Evolutionary conservation across 768 basidiomycete genomes (phyloP).

Genomic region (Russula foetens): DNA sequence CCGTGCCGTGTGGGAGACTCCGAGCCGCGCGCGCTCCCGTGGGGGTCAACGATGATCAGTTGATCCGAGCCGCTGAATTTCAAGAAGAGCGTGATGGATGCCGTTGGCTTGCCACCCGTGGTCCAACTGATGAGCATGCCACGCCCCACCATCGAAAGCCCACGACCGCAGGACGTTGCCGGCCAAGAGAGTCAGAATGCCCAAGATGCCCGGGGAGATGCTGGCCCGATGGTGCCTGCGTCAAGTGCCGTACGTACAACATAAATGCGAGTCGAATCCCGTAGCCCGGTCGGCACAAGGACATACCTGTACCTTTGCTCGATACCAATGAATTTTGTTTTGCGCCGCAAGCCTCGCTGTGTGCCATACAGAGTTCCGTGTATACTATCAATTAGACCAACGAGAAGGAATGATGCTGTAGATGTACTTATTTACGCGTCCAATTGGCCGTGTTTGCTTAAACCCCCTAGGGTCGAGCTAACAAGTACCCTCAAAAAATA

Average conservation of each 20-base stretch:
- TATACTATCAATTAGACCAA: no score
- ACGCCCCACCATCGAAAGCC: neutral
- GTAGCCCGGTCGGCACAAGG: no score
- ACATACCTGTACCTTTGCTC: no score
- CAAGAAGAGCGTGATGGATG: neutral
- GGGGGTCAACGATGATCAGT: neutral
- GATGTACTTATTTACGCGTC: no score
- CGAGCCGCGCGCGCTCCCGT: neutral
- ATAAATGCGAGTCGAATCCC: no score
- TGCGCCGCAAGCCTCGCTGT: no score
- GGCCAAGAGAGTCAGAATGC: neutral
- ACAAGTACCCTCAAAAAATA: no score
- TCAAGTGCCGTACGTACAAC: neutral
- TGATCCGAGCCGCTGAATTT: neutral
- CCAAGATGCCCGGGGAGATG: neutral
- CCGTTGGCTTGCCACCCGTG: neutral
- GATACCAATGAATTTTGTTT: no score
- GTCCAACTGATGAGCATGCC: conserved; percentile 4
- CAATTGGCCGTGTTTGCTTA: no score
- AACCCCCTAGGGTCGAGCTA: no score
- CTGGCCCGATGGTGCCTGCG: neutral
- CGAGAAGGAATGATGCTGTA: no score
- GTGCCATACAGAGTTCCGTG: no score
- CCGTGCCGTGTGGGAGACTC: neutral
- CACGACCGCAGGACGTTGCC: neutral